These are phyloP conservation scores for Amauroascus niger DNA, from an alignment of 2,329 filamentous ascomycete species.

Conservation along the genomic window DNA sequence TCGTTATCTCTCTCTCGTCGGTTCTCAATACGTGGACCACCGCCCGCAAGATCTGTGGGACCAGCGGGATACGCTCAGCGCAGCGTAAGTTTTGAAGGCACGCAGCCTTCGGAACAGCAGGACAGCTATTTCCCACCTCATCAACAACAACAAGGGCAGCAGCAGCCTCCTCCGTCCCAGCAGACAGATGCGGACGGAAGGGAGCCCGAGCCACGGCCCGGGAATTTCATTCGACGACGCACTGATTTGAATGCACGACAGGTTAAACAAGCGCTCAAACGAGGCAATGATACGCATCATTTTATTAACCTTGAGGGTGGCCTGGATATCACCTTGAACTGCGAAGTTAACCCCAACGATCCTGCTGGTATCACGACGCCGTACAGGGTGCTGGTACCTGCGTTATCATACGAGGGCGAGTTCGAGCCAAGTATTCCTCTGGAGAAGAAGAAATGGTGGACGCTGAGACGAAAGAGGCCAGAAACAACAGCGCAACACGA, in stretches of 20 bases:
- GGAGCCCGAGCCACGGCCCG: slow-evolving; percentile 28
- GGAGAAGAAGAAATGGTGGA: slow-evolving; percentile 33
- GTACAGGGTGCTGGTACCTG: slow-evolving; percentile 78
- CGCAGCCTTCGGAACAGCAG: slow-evolving; percentile 24
- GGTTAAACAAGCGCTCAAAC: slow-evolving; percentile 47
- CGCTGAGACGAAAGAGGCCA: slow-evolving; percentile 21
- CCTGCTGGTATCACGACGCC: slow-evolving; percentile 79
- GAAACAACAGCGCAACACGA: slow-evolving; percentile 2
- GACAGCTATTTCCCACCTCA: slow-evolving; percentile 29
- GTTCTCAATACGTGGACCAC: slow-evolving; percentile 37
- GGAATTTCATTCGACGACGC: slow-evolving; percentile 56
- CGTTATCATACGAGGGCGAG: slow-evolving; percentile 48
- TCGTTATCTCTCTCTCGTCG: slow-evolving; percentile 34
- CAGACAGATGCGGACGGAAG: slow-evolving; percentile 10
- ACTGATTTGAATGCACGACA: slow-evolving; percentile 58
- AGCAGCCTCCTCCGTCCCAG: neutral
- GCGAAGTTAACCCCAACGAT: slow-evolving; percentile 77
- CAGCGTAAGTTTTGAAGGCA: slow-evolving; percentile 30
- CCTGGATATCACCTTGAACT: slow-evolving; percentile 76
- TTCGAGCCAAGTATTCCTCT: slow-evolving; percentile 30
- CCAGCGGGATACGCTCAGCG: slow-evolving; percentile 16
- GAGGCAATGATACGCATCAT: slow-evolving; percentile 43
- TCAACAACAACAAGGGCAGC: slow-evolving; percentile 16
- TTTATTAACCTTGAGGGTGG: slow-evolving; percentile 69
- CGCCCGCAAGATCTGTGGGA: slow-evolving; percentile 30